These are phyloP conservation scores for Eucalyptus dawsonii DNA, from an alignment of 345 rosid species.

Conservation along the genomic window DNA sequence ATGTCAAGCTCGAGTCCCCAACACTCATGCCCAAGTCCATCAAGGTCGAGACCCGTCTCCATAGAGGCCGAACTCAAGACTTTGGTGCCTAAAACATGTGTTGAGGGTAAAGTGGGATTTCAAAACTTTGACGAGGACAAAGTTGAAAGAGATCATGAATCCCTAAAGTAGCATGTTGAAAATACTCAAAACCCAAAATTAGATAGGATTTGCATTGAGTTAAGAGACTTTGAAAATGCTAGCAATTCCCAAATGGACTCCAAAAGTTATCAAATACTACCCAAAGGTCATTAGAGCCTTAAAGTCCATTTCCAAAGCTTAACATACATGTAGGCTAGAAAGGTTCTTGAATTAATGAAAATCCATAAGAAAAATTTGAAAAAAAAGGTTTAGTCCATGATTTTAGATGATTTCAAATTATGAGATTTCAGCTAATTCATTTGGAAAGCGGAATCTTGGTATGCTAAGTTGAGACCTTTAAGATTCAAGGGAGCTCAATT, in stretches of 20 bases:
- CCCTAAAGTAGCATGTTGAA: neutral
- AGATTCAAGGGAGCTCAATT: neutral
- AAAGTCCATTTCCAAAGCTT: neutral
- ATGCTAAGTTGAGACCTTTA: too few relatives aligned
- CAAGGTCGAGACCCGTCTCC: fast-evolving
- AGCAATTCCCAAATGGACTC: neutral
- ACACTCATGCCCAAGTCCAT: fast-evolving
- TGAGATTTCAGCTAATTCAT: too few relatives aligned
- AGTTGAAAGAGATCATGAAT: neutral
- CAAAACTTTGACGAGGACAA: neutral
- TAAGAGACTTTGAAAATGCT: neutral
- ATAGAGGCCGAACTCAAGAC: neutral
- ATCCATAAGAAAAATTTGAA: neutral
- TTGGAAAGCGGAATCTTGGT: too few relatives aligned
- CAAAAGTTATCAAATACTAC: neutral
- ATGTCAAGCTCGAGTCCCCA: fast-evolving
- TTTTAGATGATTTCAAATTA: neutral
- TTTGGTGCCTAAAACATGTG: neutral
- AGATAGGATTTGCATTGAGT: neutral
- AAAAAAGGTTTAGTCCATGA: neutral
- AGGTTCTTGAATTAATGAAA: neutral
- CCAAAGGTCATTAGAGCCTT: neutral
- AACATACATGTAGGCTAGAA: fast-evolving
- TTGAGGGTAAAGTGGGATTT: neutral
- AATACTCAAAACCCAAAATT: neutral